Evolutionary conservation across 768 basidiomycete genomes (phyloP), one percentile per base, ranked within the genome.

Genomic region (Artomyces pyxidatus): DNA sequence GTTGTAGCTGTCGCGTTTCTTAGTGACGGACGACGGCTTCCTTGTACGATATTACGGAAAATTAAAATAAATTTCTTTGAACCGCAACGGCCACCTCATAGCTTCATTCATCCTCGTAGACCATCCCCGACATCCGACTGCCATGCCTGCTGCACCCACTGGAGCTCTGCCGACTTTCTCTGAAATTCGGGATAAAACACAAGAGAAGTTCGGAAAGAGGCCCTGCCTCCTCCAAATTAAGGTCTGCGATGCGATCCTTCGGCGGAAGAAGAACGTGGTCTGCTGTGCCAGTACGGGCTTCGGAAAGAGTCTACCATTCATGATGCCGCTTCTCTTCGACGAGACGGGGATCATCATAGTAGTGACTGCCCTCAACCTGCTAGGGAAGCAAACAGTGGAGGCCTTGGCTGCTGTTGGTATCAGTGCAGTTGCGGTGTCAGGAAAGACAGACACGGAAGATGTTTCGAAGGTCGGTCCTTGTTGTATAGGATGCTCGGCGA

Each of bases 361-460:
- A 14, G 25, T 43, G 1, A 25, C 23, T 8, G 12, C 42, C 11
- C 16, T 43, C 5, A 53, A 53, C 30, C 26, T 53, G 4, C 37
- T 53, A 9, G 47, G 51, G 11, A 48, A 48, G 41, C 47, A 53
- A 17, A 49, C 37, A 37, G 47, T 45, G 9, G 27, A 48, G 2
- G 23, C 29, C 3, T 27, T 53, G 3, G 28, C 28, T 4, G 11
- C 6, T 19, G 51, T 44, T 12, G 38, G 48, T 17, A 43, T 53
- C 40, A 26, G 35, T 4, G 51, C 32, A 10, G 40, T 53, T 12
- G 28, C 51, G 7, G 39, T 53, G 14, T 39, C 41, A 14, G 41
- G 19, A 6, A 35, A 40, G 23, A 49, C 26, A 19, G 40, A 28
- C 4, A 49, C 19, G 2, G 1, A 37, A 9, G 35, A 32, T 17